Percentiles rank a stretch among this genome's conserved stretches.
These are phyloP conservation scores for Linnemannia schmuckeri DNA, from an alignment of 192 early-diverging fungal genomes.

Conservation along the genomic window DNA sequence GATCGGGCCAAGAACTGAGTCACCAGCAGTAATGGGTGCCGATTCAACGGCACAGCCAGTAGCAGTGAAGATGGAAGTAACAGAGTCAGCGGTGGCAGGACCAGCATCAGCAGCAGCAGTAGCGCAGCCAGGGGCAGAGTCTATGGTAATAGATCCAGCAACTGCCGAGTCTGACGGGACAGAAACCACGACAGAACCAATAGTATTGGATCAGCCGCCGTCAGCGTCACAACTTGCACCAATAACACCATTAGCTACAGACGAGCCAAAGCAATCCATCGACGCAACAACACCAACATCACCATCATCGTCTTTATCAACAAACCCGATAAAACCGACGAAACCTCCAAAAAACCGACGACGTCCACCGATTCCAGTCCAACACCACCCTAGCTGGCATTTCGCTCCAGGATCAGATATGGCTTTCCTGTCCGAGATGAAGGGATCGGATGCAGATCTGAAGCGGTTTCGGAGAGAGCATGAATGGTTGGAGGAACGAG, in stretches of 20 bases:
- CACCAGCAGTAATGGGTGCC: background rate
- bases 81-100: background rate
- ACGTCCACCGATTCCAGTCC: background rate
- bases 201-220: no score
- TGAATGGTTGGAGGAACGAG: constrained; percentile 45
- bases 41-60: no score
- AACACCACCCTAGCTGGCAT: constrained; percentile 23
- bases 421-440: constrained; percentile 49
- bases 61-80: no score
- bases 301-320: background rate
- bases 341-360: background rate
- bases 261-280: no score
- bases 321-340: background rate
- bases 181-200: background rate
- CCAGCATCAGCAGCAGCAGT: background rate
- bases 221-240: background rate
- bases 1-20: background rate
- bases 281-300: background rate
- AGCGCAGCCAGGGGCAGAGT: no score
- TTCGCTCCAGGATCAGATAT: constrained; percentile 40
- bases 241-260: no score
- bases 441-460: constrained; percentile 36
- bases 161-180: background rate
- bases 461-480: constrained; percentile 44
- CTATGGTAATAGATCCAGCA: background rate